Percentiles rank a stretch among this genome's conserved stretches.
Conservation (phyloP, 208 protist species). For the Wallacemonas sp. region DNA sequence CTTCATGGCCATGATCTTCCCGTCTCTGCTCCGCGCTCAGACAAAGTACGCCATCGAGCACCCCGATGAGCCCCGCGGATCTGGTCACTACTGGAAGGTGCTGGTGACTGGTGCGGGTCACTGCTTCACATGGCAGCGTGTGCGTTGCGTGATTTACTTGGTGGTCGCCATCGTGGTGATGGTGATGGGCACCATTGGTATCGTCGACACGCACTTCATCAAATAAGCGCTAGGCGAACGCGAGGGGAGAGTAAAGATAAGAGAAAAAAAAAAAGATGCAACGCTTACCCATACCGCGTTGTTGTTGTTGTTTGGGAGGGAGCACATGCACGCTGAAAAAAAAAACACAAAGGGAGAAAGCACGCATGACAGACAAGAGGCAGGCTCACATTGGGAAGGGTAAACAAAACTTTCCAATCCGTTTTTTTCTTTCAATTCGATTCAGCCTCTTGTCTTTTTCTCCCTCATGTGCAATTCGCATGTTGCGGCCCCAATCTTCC, state of each 20-base stretch:
- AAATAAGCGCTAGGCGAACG: neutral
- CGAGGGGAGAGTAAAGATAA: neutral
- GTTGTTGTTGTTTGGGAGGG: too few relatives aligned
- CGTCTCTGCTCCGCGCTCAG: conserved; percentile 42
- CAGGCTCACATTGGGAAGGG: too few relatives aligned
- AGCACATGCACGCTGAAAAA: neutral
- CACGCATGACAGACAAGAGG: neutral
- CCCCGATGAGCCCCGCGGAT: conserved; percentile 47
- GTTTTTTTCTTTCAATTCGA: too few relatives aligned
- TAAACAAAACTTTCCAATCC: too few relatives aligned
- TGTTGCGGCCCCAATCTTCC: too few relatives aligned
- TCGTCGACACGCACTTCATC: conserved; percentile 10
- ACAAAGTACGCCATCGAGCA: conserved; percentile 47
- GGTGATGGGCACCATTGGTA: conserved; percentile 69
- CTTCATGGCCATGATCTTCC: conserved; percentile 76
- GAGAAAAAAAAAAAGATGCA: neutral
- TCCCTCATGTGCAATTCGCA: too few relatives aligned
- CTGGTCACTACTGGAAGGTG: conserved; percentile 55
- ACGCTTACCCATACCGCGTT: too few relatives aligned
- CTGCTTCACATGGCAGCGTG: conserved; percentile 33
- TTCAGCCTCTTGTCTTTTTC: too few relatives aligned
- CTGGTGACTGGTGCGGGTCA: conserved; percentile 27
- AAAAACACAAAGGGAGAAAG: neutral
- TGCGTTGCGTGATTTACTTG: conserved; percentile 53
- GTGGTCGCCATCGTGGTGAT: conserved; percentile 62